A percentile compares a stretch with the other conserved stretches of the same genome.
These are phyloP conservation scores for Acanthamoeba quina DNA, from an alignment of 208 protist genomes.

Conservation along the genomic window DNA sequence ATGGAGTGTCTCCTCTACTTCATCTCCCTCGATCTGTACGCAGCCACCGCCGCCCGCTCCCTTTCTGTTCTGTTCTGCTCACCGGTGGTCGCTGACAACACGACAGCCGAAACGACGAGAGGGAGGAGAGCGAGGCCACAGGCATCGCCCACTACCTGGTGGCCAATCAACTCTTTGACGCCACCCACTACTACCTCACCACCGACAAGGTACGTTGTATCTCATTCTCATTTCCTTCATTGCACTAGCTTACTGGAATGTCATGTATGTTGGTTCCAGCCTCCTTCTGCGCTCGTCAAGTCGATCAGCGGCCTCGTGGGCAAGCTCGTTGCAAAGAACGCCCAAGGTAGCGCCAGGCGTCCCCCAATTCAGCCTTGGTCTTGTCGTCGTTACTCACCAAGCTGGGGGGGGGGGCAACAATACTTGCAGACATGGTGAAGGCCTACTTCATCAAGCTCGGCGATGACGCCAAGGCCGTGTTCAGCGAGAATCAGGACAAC, in stretches of 20 bases:
- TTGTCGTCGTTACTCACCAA: too few species aligned
- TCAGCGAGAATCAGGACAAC: neutral
- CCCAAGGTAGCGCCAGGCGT: neutral
- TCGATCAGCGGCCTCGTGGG: slow-evolving; percentile 29
- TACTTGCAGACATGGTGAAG: neutral
- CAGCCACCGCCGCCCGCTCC: neutral
- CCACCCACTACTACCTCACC: slow-evolving; percentile 50
- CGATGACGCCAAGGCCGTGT: neutral
- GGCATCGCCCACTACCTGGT: neutral
- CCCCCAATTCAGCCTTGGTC: neutral
- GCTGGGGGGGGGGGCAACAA: too few species aligned
- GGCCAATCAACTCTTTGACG: slow-evolving; percentile 35
- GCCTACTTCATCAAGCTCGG: slow-evolving; percentile 28
- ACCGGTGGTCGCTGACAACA: neutral
- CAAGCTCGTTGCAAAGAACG: slow-evolving; percentile 45
- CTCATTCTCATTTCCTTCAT: neutral
- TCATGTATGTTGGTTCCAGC: neutral
- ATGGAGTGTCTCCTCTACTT: slow-evolving; percentile 72
- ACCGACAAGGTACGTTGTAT: slow-evolving; percentile 1
- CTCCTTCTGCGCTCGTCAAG: slow-evolving; percentile 33
- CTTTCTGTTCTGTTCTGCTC: neutral
- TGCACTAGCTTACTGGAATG: neutral
- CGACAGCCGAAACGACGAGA: neutral
- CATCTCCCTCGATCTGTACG: slow-evolving; percentile 29
- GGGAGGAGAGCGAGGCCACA: neutral